Evolutionary conservation across 1,284 basidiomycete species (phyloP), one percentile per base, ranked within the genome.

Genomic region (Ceratobasidium papillatum): DNA sequence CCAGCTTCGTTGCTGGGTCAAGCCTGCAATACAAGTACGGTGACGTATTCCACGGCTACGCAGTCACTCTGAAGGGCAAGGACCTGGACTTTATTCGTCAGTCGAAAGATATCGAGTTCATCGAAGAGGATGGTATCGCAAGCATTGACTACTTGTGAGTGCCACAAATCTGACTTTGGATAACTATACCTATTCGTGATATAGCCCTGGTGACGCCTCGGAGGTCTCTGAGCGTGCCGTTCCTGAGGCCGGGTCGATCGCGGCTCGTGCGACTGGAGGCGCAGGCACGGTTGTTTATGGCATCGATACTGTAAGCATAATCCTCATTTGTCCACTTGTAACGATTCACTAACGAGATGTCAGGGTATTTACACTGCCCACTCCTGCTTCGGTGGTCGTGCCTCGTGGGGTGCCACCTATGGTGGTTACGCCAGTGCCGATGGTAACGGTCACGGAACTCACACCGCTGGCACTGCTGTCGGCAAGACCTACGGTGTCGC

Each of bases 401-500:
- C 88, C 78, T 77, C 76, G 77, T 86, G 85, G 86, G 86, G 85
- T 74, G 85, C 84, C 80, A 87, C 85, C 34, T 86, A 86, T 77
- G 85, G 85, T 45, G 80, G 69, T 17, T 74, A 65, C 34, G 61
- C 61, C 34, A 71, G 63, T 43, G 27, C 49, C 9, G 76, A 77
- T 47, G 71, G 68, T 32, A 66, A 77, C 59, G 76, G 76, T 0
- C 76, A 77, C 43, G 76, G 76, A 19, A 77, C 74, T 41, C 76
- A 72, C 45, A 69, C 71, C 74, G 83, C 84, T n/a, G 84, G 84
- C 51, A 84, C 83, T 38, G 84, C 84, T 54, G 83, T 82, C 1
- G 84, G 84, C 82, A 83, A 79, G 85, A 90, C 86, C 81, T 97
- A 94, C 80, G 98, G 98, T 84, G 95, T 99, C 58, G 96, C 98